Evolutionary conservation across 345 rosid genomes (phyloP), one percentile per base, ranked within the genome.

Genomic region (Corchorus capsularis): DNA sequence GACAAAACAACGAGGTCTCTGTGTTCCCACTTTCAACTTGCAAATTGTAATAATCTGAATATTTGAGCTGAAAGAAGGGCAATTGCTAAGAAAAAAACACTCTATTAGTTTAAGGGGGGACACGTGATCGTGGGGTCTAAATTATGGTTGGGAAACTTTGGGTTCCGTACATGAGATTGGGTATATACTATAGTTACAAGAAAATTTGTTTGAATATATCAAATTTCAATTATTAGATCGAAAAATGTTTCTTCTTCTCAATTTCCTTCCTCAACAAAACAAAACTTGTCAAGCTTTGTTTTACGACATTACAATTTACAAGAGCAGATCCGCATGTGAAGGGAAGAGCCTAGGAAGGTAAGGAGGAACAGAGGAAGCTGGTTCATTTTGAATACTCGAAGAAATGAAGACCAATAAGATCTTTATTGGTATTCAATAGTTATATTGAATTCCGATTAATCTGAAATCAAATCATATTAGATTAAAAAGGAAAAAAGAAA

Each of bases 1-100:
- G 83, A 80, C 78, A 76, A 1, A 71, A 71, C 78, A 62, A 79
- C 74, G 78, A 71, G 80, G 77, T 34, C 20, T 14, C 45, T 15
- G 43, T 34, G 43, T 50, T 52, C 59, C 45, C 32, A 32, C 60
- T 16, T 39, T 3, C 43, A 39, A 39, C 43, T 3, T 39, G 43
- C 43, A 39, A 39, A 3, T 39, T 32, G 45, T 59, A 27, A 15
- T 16, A 39, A 39, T 27, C 6, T 9, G 14, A 56, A 8, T 19
- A 27, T 59, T 9, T n/a, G 10, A n/a, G 27, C 41, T 59, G 72
- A 63, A 71, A 66, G 8, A 37, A 54, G 75, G 78, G 56, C 45
- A 39, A 37, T 1, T 39, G 20, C 57, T 27, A n/a, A n/a, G 27
- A 0, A 1, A 27, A 27, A 27, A 27, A 27, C 27, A 27, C 27